Base-by-base conservation (phyloP, 768 basidiomycete species). In the Pluteus cervinus region DNA sequence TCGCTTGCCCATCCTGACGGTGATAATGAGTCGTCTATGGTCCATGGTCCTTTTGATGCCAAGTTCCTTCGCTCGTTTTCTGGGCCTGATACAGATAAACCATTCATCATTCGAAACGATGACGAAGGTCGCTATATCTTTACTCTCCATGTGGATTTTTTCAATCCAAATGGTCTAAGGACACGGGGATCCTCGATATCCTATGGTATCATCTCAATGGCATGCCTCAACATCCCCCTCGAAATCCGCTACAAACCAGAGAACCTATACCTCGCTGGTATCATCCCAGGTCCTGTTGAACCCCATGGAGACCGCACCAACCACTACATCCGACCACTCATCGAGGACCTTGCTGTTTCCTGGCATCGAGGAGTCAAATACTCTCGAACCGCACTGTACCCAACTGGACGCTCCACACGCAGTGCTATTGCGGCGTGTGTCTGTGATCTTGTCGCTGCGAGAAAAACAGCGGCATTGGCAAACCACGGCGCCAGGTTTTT, bases 141-240 rank as follows among this genome's bases (percentile, higher is more conserved):
- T 33, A 46, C 48, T 1, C 41, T 63, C 1, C 47, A 58, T 12
- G 21, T 63, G 1, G 56, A 66, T 37, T 57, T 58, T 29, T 66
- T 68, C 47, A 60, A 63, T 30, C 47, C 61, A 0, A 39, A 63
- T 20, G 51, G 56, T 2, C 53, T 50, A 5, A 40, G 18, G 5
- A 44, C 48, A n/a, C 30, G 39, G 5, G 57, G 59, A 23, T 49
- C 48, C 10, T 47, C 39, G 12, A 41, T 47, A 1, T 66, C 61
- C 0, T 44, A 52, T 8, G 58, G 61, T 3, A 36, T 65, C 7
- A 55, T 66, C 6, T 56, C 56, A 1, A 44, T 60, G 24, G 50
- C 52, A 10, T 56, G 55, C 35, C 44, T 66, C 3, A 65, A 63
- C 29, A 49, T 69, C 4, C 60, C 61, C 1, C 36, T 42, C 1